phyloP scores from a whole-genome alignment of 140 eudicot species.

The Stevia rebaudiana region DNA sequence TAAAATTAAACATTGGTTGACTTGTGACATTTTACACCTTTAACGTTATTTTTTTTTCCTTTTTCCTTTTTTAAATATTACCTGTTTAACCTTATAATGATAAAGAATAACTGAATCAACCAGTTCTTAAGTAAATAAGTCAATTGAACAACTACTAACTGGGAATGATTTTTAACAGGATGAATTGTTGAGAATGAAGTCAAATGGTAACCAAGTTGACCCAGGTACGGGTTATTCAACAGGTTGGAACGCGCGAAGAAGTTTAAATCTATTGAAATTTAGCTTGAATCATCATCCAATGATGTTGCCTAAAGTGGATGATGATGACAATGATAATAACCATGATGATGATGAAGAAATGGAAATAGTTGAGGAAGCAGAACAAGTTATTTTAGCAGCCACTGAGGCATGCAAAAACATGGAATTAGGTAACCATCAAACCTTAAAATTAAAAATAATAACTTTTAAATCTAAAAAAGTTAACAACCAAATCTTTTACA shows the following conservation, averaged over 20 bases:
- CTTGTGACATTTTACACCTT: neutral
- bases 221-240: slow-evolving; percentile 51
- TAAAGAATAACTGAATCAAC: neutral
- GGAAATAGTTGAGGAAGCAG: slow-evolving; percentile 76
- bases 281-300: slow-evolving; percentile 89
- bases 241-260: slow-evolving; percentile 90
- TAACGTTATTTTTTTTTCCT: neutral
- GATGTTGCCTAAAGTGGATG: slow-evolving; percentile 54
- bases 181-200: slow-evolving; percentile 71
- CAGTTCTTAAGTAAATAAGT: neutral
- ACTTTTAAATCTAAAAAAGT: slow-evolving; percentile 7
- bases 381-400: slow-evolving; percentile 32
- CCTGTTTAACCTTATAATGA: neutral
- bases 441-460: slow-evolving; percentile 17
- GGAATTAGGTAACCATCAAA: slow-evolving; percentile 19
- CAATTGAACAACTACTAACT: neutral
- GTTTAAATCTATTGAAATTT: slow-evolving; percentile 71
- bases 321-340: slow-evolving; percentile 46
- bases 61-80: neutral
- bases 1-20: neutral
- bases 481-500: slow-evolving; percentile 22
- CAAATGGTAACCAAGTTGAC: slow-evolving; percentile 44
- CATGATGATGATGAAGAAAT: slow-evolving; percentile 82
- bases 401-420: slow-evolving; percentile 29
- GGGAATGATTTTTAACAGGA: slow-evolving; percentile 40